phyloP scores from a whole-genome alignment of 2,329 filamentous ascomycete genomes.

The Apiospora malaysiana region DNA sequence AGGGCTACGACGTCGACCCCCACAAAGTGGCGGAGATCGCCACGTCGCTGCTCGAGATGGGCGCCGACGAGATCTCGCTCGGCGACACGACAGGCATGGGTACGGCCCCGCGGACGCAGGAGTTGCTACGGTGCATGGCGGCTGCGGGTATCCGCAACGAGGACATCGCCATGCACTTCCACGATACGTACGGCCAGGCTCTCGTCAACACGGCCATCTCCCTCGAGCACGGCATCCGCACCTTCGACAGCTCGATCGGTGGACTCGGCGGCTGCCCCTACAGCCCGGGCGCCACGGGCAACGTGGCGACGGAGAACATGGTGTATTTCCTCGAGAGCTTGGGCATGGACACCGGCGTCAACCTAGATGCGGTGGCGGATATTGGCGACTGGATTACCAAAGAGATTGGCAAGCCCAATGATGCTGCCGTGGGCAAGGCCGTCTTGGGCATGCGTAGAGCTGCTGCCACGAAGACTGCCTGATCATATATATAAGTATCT shows the following conservation, averaged over 20 bases:
- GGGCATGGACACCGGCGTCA: constrained; percentile 64
- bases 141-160: constrained; percentile 59
- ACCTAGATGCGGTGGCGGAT: constrained; percentile 57
- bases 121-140: constrained; percentile 55
- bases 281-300: constrained; percentile 71
- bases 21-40: constrained; percentile 70
- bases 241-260: constrained; percentile 70
- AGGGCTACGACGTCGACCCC: constrained; percentile 68
- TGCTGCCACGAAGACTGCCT: neutral
- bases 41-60: constrained; percentile 77
- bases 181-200: constrained; percentile 75
- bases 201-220: constrained; percentile 69
- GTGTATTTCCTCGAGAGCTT: constrained; percentile 56
- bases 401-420: constrained; percentile 53
- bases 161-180: constrained; percentile 71
- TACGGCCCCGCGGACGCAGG: constrained; percentile 52
- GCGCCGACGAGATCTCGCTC: constrained; percentile 87
- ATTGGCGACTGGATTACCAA: constrained; percentile 64
- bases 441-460: constrained; percentile 37
- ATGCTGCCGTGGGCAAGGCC: constrained; percentile 41
- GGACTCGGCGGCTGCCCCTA: constrained; percentile 74
- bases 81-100: constrained; percentile 93
- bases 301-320: constrained; percentile 57
- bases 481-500: neutral
- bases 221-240: constrained; percentile 66